A percentile compares a stretch with the other conserved stretches of the same genome.
Evolutionary conservation across 2,329 filamentous ascomycete species (phyloP).

Genomic region (Colletotrichum lindemuthianum): DNA sequence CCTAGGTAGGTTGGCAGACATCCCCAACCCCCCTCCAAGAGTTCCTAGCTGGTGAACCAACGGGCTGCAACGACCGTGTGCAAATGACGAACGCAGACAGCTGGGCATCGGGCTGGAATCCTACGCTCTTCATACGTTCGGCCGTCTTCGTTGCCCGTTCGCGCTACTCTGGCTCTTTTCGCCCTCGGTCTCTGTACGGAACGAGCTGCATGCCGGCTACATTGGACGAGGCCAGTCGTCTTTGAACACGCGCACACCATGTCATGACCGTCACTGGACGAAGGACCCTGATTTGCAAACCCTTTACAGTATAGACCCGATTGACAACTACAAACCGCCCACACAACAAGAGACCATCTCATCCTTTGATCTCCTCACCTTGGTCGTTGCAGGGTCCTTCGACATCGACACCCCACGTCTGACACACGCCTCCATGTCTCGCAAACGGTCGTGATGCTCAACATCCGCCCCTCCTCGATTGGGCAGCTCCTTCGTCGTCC

Average conservation of each 20-base stretch:
- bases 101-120: slow-evolving; percentile 34
- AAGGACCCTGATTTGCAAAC: slow-evolving; percentile 20
- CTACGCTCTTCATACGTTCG: slow-evolving; percentile 4
- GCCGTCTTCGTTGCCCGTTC: slow-evolving; percentile 28
- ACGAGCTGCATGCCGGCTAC: slow-evolving; percentile 29
- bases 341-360: too few relatives aligned
- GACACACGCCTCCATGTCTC: slow-evolving; percentile 27
- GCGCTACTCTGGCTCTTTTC: slow-evolving; percentile 6
- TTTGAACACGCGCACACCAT: slow-evolving; percentile 35
- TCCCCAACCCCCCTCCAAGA: neutral
- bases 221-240: slow-evolving; percentile 39
- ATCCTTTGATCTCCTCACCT: neutral
- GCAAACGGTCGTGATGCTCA: slow-evolving; percentile 40
- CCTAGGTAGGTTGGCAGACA: neutral
- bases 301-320: neutral
- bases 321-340: neutral
- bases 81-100: slow-evolving; percentile 16
- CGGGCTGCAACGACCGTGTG: neutral
- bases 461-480: slow-evolving; percentile 38
- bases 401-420: slow-evolving; percentile 11
- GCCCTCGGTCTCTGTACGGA: slow-evolving; percentile 17
- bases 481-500: slow-evolving; percentile 33
- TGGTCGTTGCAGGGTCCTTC: slow-evolving; percentile 16
- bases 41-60: too few relatives aligned
- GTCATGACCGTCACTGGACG: slow-evolving; percentile 24